Evolutionary conservation across 192 early-diverging fungal genomes (phyloP), one percentile per base, ranked within the genome.

Genomic region (Coemansia sp.): DNA sequence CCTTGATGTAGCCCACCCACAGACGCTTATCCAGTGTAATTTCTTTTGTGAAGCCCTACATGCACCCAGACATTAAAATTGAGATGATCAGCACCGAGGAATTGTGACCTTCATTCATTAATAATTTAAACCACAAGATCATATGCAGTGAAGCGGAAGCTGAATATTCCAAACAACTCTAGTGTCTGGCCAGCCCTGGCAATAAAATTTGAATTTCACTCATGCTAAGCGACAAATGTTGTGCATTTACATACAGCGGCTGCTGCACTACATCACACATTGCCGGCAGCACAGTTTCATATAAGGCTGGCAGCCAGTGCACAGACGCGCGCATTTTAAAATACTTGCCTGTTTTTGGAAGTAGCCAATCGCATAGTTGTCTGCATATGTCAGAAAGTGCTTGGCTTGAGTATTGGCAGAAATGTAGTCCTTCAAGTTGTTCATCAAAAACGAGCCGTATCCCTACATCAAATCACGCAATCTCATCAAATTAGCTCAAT

Each of bases 1-100:
- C 97, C 63, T 99, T 99, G 66, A 99, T 98, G 64, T 98, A 97
- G 0, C 96, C 96, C 62, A 96, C 87, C 97, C 97, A 99, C 45
- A 91, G 76, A 18, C 82, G 76, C 55, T 89, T 88, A 54, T 98
- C 94, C 56, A 99, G 76, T 12, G 93, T 91, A 38, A 99, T 95
- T 15, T 99, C 96, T 11, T 91, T 93, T 14, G 93, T 97, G 64
- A 99, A 99, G 16, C 96, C 97, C 85, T 79, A 72, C 23, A 47
- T 28, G 23, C 21, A 18, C 23, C 45, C 23, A 47, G 6, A 15
- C 45, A 47, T 23, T 47, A 28, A 47, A 26, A 26, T 26, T 26
- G 23, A 47, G 7, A 15, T 12, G n/a, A 47, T 47, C 23, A 28
- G 23, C 45, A 14, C 18, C 26, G 18, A 47, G 23, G 23, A 26